Conservation (phyloP, 2,329 filamentous ascomycete genomes). For the Cladophialophora exuberans region DNA sequence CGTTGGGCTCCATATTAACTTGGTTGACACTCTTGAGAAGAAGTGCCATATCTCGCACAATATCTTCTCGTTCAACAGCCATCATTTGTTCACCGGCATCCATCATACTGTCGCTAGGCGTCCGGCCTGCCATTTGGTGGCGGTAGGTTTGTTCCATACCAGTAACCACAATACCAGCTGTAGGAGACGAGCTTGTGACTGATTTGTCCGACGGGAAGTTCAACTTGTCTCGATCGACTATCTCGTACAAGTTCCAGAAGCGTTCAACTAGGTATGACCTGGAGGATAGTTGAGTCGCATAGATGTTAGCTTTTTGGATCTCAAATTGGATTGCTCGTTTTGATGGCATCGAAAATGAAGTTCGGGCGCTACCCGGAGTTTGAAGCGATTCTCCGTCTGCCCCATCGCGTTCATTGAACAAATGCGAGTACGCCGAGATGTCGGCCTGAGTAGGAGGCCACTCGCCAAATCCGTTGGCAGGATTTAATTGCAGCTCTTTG, state of each 20-base stretch:
- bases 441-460: constrained; percentile 32
- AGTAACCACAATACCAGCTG: constrained; percentile 26
- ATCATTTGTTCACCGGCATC: constrained; percentile 54
- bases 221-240: constrained; percentile 51
- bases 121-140: constrained; percentile 23
- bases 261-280: constrained; percentile 85
- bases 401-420: constrained; percentile 29
- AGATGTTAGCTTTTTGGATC: constrained; percentile 90
- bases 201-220: constrained; percentile 27
- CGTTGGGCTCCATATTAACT: constrained; percentile 78
- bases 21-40: constrained; percentile 78
- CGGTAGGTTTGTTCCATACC: constrained; percentile 30
- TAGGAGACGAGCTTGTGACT: constrained; percentile 28
- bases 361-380: constrained; percentile 20
- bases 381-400: constrained; percentile 14
- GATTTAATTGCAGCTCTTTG: constrained; percentile 57
- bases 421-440: constrained; percentile 31
- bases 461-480: constrained; percentile 31
- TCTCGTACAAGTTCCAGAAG: constrained; percentile 76
- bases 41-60: constrained; percentile 76
- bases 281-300: constrained; percentile 77
- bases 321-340: constrained; percentile 68
- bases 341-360: constrained; percentile 27
- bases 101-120: constrained; percentile 33
- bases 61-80: constrained; percentile 75